phyloP scores from a whole-genome alignment of 2,329 filamentous ascomycete genomes.

The Ophiostoma pallidulum region DNA sequence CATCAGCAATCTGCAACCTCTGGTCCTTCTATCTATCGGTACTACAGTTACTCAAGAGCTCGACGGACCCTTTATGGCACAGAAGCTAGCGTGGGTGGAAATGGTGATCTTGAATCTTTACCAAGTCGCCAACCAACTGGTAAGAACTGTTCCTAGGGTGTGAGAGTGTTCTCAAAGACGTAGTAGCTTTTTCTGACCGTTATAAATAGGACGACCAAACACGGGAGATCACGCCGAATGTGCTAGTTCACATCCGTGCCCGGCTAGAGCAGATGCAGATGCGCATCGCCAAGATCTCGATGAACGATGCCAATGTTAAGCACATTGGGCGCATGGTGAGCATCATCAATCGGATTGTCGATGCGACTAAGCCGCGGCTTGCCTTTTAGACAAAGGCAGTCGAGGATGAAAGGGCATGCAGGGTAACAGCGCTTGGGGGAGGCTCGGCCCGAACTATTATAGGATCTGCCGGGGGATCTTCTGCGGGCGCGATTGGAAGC shows the following conservation, averaged over 20 bases:
- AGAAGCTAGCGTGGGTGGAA: conserved; percentile 53
- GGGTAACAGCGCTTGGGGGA: too few species aligned
- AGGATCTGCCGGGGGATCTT: too few species aligned
- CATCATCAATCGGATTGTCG: conserved; percentile 25
- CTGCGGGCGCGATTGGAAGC: too few species aligned
- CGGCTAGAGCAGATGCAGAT: conserved; percentile 44
- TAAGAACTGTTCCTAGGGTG: conserved; percentile 29
- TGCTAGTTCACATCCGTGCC: conserved; percentile 44
- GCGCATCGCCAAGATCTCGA: conserved; percentile 38
- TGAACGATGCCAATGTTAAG: conserved; percentile 38
- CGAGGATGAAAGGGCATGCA: background rate
- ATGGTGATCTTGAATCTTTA: conserved; percentile 47
- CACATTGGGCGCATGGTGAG: conserved; percentile 36
- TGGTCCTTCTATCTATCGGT: conserved; percentile 55
- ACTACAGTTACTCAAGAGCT: conserved; percentile 54
- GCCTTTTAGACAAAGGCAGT: conserved; percentile 1
- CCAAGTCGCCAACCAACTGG: conserved; percentile 37
- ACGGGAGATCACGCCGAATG: conserved; percentile 45
- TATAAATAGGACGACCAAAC: conserved; percentile 40
- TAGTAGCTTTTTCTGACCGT: background rate
- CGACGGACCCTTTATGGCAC: conserved; percentile 40
- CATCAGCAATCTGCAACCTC: conserved; percentile 47
- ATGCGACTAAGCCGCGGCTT: conserved; percentile 14
- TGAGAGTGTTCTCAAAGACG: too few species aligned
- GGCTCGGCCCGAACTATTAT: too few species aligned